A percentile compares a stretch with the other conserved stretches of the same genome.
Evolutionary conservation across 768 basidiomycete species (phyloP).

Genomic region (Butyriboletus loyo): DNA sequence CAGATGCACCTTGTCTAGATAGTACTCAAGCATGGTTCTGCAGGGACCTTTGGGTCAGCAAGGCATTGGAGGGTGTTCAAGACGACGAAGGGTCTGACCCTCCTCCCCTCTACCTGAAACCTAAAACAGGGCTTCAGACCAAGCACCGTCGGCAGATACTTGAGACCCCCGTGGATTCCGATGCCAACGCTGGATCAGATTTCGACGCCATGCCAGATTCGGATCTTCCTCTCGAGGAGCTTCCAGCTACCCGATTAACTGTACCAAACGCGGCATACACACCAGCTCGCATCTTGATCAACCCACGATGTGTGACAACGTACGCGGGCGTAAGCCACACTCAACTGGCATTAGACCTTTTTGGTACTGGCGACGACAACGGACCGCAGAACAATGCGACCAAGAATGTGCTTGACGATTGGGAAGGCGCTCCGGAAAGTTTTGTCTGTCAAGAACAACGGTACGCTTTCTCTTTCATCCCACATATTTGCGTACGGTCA

Average conservation of each 20-base stretch:
- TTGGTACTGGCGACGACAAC: conserved; percentile 74
- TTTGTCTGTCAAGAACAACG: conserved; percentile 97
- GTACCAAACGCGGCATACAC: conserved; percentile 88
- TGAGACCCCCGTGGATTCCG: conserved; percentile 47
- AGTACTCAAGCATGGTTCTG: conserved; percentile 99
- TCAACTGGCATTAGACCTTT: conserved; percentile 91
- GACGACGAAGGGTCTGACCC: conserved; percentile 40
- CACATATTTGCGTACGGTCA: neutral
- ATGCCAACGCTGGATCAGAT: conserved; percentile 83
- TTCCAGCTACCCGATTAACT: conserved; percentile 41
- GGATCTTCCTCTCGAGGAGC: conserved; percentile 36
- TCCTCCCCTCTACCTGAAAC: conserved; percentile 4
- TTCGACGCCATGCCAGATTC: conserved; percentile 82
- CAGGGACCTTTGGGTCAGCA: conserved; percentile 91
- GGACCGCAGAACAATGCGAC: conserved; percentile 40
- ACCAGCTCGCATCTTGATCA: conserved; percentile 89
- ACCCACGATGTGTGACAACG: conserved; percentile 95
- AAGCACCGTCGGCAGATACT: conserved; percentile 33
- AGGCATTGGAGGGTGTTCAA: conserved; percentile 72
- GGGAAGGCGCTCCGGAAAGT: conserved; percentile 95
- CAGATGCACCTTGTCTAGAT: conserved; percentile 89
- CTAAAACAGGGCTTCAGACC: conserved; percentile 22
- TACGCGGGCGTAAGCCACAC: conserved; percentile 98
- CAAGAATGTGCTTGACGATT: conserved; percentile 89
- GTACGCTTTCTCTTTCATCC: conserved; percentile 36